Base-by-base conservation (phyloP, 352 stramenopile genomes). In the Globisporangium megalacanthum region DNA sequence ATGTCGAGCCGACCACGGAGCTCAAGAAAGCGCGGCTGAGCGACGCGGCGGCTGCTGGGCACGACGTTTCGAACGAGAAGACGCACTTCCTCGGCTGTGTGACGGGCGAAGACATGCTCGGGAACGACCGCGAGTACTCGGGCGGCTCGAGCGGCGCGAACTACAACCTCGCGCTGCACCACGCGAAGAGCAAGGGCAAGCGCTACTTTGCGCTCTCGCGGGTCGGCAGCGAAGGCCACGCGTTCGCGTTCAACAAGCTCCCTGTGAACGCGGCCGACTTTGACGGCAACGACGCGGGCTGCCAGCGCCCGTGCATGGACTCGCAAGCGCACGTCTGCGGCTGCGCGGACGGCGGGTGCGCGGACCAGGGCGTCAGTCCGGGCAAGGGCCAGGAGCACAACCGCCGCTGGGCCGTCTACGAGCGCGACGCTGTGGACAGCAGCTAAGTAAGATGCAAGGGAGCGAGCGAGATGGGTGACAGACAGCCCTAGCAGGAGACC, bases 181-280 rank as follows among this genome's bases (percentile, higher is more conserved):
- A 95, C 58, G 89, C 89, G 1, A 88, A 88, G 66, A 67, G 61
- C 41, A 86, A 90, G 59, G 62, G 75, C 50, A 96, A 96, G 75
- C 75, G 73, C 52, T 97, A 96, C 73, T 94, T 97, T 52, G 88
- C 88, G 22, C 58, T 96, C n/a, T 74, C 89, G 15, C 75, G 86
- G 31, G 75, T 88, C 22, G 83, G 80, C 15, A 68, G 56, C 15
- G 86, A 97, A 41, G 88, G 89, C 17, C 89, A 97, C 63, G 77
- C 83, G 13, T 97, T 97, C 56, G 88, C 84, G 22, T 97, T 97
- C 73, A 89, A 95, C 72, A 88, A 86, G 59, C 77, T 95, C 35
- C 75, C 69, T 3, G 56, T 89, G 56, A 81, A 74, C 51, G 66
- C 75, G 51, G 75, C 65, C 29, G 75, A 89, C 58, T 72, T 89